Base-by-base conservation (phyloP, 2,329 filamentous ascomycete species). In the Lachnum nothofagi region DNA sequence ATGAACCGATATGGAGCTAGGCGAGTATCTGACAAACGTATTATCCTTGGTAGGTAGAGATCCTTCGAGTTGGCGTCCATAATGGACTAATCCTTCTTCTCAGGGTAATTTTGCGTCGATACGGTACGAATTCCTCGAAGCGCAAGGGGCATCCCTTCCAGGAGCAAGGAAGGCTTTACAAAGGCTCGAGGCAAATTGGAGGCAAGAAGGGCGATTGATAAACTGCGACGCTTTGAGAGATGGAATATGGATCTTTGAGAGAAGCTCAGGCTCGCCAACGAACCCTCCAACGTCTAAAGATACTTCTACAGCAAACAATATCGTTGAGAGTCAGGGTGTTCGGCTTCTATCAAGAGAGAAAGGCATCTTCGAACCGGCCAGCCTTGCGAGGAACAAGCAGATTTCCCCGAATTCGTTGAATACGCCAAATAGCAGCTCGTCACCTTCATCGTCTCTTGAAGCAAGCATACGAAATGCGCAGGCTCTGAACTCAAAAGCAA, bases 11-110 rank as follows among this genome's bases (percentile, higher is more conserved):
- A 67, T 67, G 65, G 65, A 67, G 50, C 59, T 57, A 48, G 60
- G 63, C 22, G 64, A 67, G 38, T 65, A 63, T 50, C 49, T 52
- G 38, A 66, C 65, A 24, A 67, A 66, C 58, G 60, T 65, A 47
- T 53, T 67, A 53, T 63, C 57, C 45, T 62, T 58, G 56, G 65
- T 67, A 41, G 53, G 57, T 55, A 16, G 20, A 5, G 10, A 3
- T n/a, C 37, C 20, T 40, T 5, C 5, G 16, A 24, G 5, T 17
- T 19, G 8, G 37, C 20, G 16, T 3, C 19, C 43, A 5, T 27
- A 20, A 4, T 19, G 31, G 20, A 19, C 48, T 51, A 31, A 52
- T 41, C 20, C n/a, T 33, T 20, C 6, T 23, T 22, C n/a, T 7
- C 20, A 66, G 64, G 63, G 60, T 50, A 60, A 61, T 44, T 63